phyloP scores from a whole-genome alignment of 441 rosid species.

The Croton setiger region DNA sequence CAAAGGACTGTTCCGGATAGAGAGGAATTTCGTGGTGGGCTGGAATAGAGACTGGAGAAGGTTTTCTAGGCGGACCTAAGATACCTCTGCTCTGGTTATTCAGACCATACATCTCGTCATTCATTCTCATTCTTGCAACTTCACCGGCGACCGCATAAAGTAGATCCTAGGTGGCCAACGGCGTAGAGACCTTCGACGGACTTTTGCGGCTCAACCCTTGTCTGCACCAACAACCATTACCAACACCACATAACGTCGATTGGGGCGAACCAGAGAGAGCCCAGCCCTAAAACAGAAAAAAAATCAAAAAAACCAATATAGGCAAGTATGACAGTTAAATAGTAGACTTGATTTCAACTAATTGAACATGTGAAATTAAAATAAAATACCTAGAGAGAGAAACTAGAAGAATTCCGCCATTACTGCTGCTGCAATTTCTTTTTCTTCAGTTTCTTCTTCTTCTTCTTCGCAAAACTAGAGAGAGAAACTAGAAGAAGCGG shows the following conservation, averaged over 20 bases:
- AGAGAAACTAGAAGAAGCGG: too few relatives aligned
- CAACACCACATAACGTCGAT: slow-evolving; percentile 44
- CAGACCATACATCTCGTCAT: slow-evolving; percentile 24
- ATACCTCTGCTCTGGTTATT: slow-evolving; percentile 27
- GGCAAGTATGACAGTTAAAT: neutral
- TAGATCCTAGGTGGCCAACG: slow-evolving; percentile 52
- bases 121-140: slow-evolving; percentile 43
- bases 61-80: slow-evolving; percentile 31
- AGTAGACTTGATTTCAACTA: neutral
- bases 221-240: slow-evolving; percentile 38
- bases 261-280: slow-evolving; percentile 48
- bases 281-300: slow-evolving; percentile 30
- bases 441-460: too few relatives aligned
- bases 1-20: slow-evolving; percentile 33
- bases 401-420: too few relatives aligned
- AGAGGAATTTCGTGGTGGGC: slow-evolving; percentile 21
- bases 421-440: too few relatives aligned
- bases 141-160: slow-evolving; percentile 57
- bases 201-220: slow-evolving; percentile 34
- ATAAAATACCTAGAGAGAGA: slow-evolving; percentile 36
- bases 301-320: neutral
- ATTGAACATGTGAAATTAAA: neutral
- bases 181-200: slow-evolving; percentile 33
- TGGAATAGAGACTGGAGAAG: slow-evolving; percentile 26
- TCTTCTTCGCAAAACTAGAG: too few relatives aligned